Evolutionary conservation across 2,329 filamentous ascomycete species (phyloP).

Genomic region (Teratosphaeria destructans): DNA sequence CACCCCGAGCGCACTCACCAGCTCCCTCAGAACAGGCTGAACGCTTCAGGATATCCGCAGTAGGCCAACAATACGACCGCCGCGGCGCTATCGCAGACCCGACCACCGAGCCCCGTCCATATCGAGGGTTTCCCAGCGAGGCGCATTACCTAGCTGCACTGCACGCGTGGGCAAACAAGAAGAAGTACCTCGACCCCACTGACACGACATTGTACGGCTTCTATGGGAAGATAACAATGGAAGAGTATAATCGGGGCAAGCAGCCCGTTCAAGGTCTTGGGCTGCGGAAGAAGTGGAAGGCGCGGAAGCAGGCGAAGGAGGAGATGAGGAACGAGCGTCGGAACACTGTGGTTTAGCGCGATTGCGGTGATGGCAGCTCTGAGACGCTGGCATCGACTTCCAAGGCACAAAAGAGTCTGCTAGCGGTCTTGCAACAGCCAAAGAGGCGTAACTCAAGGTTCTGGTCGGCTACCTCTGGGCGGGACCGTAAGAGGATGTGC

Average conservation of each 20-base stretch:
- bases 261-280: slow-evolving; percentile 14
- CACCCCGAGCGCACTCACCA: slow-evolving; percentile 10
- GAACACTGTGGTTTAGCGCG: not conserved
- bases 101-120: slow-evolving; percentile 6
- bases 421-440: not conserved
- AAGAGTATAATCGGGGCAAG: slow-evolving; percentile 12
- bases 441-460: not conserved
- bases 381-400: not conserved
- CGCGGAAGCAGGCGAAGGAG: slow-evolving; percentile 13
- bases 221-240: slow-evolving; percentile 20
- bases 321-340: not conserved
- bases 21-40: slow-evolving; percentile 1
- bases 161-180: slow-evolving; percentile 20
- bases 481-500: not conserved
- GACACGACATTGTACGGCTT: slow-evolving; percentile 16
- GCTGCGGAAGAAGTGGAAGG: slow-evolving; percentile 11
- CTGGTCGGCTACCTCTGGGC: not conserved
- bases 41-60: not conserved
- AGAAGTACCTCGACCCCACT: slow-evolving; percentile 17
- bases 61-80: not conserved
- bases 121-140: slow-evolving; percentile 21
- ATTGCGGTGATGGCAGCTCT: not conserved
- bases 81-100: slow-evolving; percentile 4
- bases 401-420: not conserved
- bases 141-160: slow-evolving; percentile 20